Evolutionary conservation across 257 asterid species (phyloP).

Genomic region (Hygrophila difformis): DNA sequence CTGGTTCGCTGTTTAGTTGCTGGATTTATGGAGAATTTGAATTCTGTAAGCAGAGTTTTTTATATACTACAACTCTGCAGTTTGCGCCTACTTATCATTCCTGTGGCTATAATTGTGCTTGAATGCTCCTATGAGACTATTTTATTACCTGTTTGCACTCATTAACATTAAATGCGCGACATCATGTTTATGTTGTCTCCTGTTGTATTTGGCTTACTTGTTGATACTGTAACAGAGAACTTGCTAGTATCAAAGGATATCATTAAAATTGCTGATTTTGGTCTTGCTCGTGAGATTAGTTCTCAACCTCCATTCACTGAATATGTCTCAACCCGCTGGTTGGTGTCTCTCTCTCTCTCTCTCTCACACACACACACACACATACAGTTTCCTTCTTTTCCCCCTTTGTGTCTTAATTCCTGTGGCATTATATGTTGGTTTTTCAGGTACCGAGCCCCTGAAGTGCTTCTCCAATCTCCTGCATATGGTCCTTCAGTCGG

Average conservation of each 20-base stretch:
- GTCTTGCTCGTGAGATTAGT: conserved; percentile 92
- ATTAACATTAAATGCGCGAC: too few species aligned
- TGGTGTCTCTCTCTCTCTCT: conserved; percentile 21
- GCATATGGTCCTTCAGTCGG: conserved; percentile 86
- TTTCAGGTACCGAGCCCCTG: conserved; percentile 98
- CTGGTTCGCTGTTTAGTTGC: not conserved
- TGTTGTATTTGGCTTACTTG: too few species aligned
- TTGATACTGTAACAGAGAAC: conserved; percentile 44
- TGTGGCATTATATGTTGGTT: not conserved
- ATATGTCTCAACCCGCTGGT: conserved; percentile 98
- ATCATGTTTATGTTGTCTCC: too few species aligned
- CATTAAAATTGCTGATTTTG: conserved; percentile 90
- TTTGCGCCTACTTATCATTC: too few species aligned
- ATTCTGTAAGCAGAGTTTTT: too few species aligned
- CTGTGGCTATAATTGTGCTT: too few species aligned
- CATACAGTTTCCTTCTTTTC: not conserved
- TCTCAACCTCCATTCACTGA: conserved; percentile 90
- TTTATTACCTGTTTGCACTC: too few species aligned
- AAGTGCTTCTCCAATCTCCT: conserved; percentile 87
- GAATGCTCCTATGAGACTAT: too few species aligned
- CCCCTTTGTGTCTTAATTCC: too few species aligned
- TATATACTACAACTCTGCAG: too few species aligned
- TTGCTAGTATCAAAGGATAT: conserved; percentile 76
- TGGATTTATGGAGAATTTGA: not conserved
- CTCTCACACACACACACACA: too few species aligned